phyloP scores from a whole-genome alignment of 306 rosid species.

The Casuarina glauca region DNA sequence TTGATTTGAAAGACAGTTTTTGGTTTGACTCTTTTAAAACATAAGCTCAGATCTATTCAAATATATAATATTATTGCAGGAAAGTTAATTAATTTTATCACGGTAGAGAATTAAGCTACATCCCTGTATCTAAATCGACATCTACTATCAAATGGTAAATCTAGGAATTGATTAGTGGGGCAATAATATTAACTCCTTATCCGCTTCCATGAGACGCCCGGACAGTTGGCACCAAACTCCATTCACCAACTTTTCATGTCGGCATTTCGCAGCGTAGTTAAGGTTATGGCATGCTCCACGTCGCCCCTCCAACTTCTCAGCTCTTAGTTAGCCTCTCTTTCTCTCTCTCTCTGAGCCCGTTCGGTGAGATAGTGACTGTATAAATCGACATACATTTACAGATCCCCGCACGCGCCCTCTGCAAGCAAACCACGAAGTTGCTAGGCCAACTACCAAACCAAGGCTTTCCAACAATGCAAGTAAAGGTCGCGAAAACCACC shows the following conservation, averaged over 20 bases:
- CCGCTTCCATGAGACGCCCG: no score
- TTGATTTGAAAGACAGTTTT: no score
- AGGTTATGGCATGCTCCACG: constrained; percentile 46
- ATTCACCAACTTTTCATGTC: background rate
- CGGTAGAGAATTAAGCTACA: no score
- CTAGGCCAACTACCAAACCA: background rate
- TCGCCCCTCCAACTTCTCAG: constrained; percentile 12
- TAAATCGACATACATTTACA: background rate
- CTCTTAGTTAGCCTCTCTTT: background rate
- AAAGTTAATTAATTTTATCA: no score
- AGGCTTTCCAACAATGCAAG: constrained; percentile 19
- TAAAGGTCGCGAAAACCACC: constrained; percentile 34
- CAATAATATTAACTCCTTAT: no score
- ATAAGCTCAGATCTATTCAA: no score
- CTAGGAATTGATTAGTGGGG: no score
- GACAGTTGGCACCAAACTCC: background rate
- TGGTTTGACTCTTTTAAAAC: no score
- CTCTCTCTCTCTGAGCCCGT: background rate
- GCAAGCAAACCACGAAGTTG: background rate
- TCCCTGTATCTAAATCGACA: no score
- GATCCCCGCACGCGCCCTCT: background rate
- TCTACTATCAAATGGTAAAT: no score
- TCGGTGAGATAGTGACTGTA: constrained; percentile 28
- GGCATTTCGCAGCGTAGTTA: background rate
- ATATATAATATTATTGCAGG: no score